Percentiles rank a stretch among this genome's conserved stretches.
Conservation (phyloP, 2,329 filamentous ascomycete genomes). For the Pyrenochaeta sp. region DNA sequence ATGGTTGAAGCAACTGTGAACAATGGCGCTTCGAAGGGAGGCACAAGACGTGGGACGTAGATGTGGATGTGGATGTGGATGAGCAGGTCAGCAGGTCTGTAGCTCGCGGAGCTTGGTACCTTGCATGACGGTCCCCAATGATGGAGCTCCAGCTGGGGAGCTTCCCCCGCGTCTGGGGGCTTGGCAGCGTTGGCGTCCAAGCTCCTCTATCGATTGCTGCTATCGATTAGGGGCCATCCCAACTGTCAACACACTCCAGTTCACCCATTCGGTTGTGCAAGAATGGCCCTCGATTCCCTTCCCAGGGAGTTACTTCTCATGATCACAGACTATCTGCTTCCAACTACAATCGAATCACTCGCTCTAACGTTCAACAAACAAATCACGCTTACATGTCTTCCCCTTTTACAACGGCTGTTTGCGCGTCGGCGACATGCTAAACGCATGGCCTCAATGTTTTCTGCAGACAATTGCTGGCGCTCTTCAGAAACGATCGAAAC, state of each 20-base stretch:
- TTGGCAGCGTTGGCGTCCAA: slow-evolving; percentile 11
- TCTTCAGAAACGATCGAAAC: background rate
- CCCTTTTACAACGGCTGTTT: background rate
- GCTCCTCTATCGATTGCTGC: slow-evolving; percentile 17
- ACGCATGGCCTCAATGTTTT: background rate
- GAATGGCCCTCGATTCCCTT: background rate
- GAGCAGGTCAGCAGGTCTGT: slow-evolving; percentile 16
- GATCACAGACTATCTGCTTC: background rate
- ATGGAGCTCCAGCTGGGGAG: slow-evolving; percentile 18
- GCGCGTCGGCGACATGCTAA: background rate
- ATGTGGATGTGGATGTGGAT: slow-evolving; percentile 4
- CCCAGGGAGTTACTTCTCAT: slow-evolving; percentile 3
- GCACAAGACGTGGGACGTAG: slow-evolving; percentile 1
- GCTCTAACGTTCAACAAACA: slow-evolving; percentile 4
- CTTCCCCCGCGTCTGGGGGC: slow-evolving; percentile 39
- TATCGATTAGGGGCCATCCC: too few relatives aligned
- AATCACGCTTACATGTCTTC: slow-evolving; percentile 1
- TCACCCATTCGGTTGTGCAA: background rate
- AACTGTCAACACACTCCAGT: too few relatives aligned
- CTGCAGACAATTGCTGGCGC: background rate
- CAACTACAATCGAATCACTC: background rate
- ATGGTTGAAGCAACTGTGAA: slow-evolving; percentile 25
- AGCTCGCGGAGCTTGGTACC: slow-evolving; percentile 24
- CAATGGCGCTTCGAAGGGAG: too few relatives aligned
- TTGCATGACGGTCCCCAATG: slow-evolving; percentile 27